These are phyloP conservation scores for Corylus avellana DNA, from an alignment of 306 rosid species.

Conservation along the genomic window DNA sequence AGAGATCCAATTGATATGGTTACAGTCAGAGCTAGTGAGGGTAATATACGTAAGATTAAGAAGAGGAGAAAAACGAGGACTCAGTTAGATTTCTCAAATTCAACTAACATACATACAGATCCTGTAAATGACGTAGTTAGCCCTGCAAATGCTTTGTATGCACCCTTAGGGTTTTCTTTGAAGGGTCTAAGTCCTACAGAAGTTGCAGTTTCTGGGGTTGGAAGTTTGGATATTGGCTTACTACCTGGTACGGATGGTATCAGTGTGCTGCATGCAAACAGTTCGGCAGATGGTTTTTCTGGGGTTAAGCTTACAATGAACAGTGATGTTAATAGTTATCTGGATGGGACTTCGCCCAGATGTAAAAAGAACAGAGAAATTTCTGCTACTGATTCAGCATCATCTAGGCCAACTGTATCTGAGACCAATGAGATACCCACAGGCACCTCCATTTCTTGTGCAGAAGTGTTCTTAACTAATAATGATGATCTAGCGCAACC, in stretches of 20 bases:
- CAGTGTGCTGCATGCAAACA: conserved; percentile 31
- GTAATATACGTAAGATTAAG: conserved; percentile 33
- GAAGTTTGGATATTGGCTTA: conserved; percentile 41
- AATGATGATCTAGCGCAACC: conserved; percentile 37
- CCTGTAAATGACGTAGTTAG: conserved; percentile 32
- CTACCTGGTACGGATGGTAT: conserved; percentile 28
- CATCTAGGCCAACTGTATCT: conserved; percentile 25
- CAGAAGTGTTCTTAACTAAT: conserved; percentile 35
- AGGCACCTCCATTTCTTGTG: conserved; percentile 38
- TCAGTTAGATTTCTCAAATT: conserved; percentile 39
- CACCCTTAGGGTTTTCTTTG: conserved; percentile 26
- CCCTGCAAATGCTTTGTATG: conserved; percentile 36
- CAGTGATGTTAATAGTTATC: conserved; percentile 29
- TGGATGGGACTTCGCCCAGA: conserved; percentile 31
- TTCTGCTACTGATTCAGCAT: conserved; percentile 25
- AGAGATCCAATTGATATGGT: conserved; percentile 29
- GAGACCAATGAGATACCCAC: conserved; percentile 38
- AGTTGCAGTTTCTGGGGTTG: conserved; percentile 41
- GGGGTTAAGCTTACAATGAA: conserved; percentile 36
- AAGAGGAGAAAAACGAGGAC: conserved; percentile 43
- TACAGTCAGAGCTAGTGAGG: conserved; percentile 40
- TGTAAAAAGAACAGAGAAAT: conserved; percentile 46
- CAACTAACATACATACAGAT: conserved; percentile 34
- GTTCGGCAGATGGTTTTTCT: conserved; percentile 26
- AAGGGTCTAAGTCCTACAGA: conserved; percentile 41